Conservation (phyloP, 331 rosid genomes). For the Quercus lobata region DNA sequence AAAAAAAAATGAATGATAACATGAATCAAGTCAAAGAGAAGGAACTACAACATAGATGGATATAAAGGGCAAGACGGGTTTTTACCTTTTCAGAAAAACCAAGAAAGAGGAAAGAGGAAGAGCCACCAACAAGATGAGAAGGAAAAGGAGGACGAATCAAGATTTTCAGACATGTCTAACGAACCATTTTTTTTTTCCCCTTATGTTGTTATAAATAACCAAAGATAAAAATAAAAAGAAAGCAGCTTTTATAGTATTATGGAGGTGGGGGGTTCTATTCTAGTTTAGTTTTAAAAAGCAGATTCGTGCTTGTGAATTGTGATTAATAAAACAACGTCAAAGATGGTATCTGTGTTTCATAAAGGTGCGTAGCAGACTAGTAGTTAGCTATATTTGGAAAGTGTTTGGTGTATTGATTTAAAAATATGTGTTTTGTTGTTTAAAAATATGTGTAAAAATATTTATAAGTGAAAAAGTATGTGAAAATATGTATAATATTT, state of each 20-base stretch:
- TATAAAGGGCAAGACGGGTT: slow-evolving; percentile 11
- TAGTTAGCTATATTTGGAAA: neutral
- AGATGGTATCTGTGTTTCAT: neutral
- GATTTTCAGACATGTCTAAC: slow-evolving; percentile 24
- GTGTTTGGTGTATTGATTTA: no score
- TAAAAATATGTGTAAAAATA: no score
- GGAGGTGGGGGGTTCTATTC: neutral
- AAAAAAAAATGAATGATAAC: neutral
- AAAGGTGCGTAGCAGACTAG: neutral
- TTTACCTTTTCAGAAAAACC: slow-evolving; percentile 35
- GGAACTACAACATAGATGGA: neutral
- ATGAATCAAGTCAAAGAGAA: neutral
- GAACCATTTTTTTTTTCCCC: neutral
- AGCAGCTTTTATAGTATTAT: neutral
- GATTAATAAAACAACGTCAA: no score
- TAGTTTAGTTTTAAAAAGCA: neutral
- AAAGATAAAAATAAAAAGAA: neutral
- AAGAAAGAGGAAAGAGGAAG: slow-evolving; percentile 10
- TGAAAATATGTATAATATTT: fast-evolving
- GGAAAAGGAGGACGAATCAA: slow-evolving; percentile 20
- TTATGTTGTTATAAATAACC: no score
- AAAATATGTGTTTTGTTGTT: no score
- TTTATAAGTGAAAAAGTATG: fast-evolving
- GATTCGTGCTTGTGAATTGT: neutral
- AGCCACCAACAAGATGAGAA: slow-evolving; percentile 12